Percentiles rank a stretch among this genome's conserved stretches.
Evolutionary conservation across 2,329 filamentous ascomycete genomes (phyloP).

Genomic region (Lachnellula occidentalis): DNA sequence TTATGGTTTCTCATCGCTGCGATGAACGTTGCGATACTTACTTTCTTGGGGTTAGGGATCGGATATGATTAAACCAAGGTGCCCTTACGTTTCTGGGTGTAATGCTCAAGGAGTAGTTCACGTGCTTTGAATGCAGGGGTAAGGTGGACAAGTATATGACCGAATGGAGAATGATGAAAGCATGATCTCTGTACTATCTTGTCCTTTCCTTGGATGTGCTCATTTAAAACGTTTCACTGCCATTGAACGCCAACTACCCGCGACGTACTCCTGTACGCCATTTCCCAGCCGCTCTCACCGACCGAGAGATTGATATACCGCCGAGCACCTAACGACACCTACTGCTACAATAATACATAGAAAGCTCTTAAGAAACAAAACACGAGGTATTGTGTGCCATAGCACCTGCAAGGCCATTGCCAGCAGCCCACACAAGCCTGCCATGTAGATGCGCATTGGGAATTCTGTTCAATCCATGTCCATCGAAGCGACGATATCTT

Average conservation of each 20-base stretch:
- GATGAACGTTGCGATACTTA: constrained; percentile 70
- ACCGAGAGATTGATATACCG: constrained; percentile 1
- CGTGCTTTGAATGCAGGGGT: too few relatives aligned
- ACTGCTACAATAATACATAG: constrained; percentile 13
- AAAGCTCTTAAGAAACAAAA: constrained; percentile 11
- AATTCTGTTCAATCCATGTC: constrained; percentile 43
- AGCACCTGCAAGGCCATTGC: constrained; percentile 8
- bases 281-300: constrained; percentile 6
- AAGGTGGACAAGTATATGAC: too few relatives aligned
- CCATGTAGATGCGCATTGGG: constrained; percentile 1
- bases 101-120: too few relatives aligned
- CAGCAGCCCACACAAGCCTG: constrained; percentile 10
- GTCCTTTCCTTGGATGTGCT: neutral
- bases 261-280: constrained; percentile 1
- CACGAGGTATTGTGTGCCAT: constrained; percentile 11
- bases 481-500: constrained; percentile 58
- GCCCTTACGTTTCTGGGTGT: neutral
- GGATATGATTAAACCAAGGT: constrained; percentile 1
- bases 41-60: constrained; percentile 47
- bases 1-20: constrained; percentile 70
- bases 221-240: neutral
- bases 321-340: neutral
- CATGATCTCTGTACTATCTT: neutral
- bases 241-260: neutral
- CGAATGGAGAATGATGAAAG: too few relatives aligned